phyloP scores from a whole-genome alignment of 805 yeast genomes.

The Dipodascopsis tothii region DNA sequence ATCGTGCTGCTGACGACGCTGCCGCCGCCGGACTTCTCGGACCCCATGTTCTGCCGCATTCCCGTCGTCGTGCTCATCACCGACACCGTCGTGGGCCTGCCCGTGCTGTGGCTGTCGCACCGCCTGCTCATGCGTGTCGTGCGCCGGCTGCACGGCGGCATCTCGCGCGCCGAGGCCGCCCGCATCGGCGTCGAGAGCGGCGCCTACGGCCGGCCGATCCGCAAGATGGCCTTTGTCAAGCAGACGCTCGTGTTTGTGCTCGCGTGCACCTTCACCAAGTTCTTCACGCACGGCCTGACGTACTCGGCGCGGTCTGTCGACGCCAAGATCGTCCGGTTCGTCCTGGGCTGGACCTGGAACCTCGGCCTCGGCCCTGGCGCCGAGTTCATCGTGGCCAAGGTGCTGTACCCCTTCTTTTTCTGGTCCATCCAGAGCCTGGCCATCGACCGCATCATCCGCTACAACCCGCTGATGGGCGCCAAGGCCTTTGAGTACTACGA shows the following conservation, averaged over 20 bases:
- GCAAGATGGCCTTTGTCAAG: constrained; percentile 1
- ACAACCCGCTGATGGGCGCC: neutral
- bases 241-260: constrained; percentile 11
- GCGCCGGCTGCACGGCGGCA: neutral
- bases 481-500: neutral
- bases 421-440: constrained; percentile 6
- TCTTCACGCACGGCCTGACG: neutral
- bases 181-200: constrained; percentile 6
- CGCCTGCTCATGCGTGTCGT: neutral
- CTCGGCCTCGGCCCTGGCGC: constrained; percentile 12
- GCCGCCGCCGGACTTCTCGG: neutral
- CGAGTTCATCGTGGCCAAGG: constrained; percentile 4
- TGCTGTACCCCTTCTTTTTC: constrained; percentile 10
- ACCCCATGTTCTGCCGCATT: constrained; percentile 4
- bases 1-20: neutral
- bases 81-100: constrained; percentile 11
- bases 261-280: constrained; percentile 4
- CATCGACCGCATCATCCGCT: constrained; percentile 10
- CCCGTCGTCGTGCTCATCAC: constrained; percentile 6
- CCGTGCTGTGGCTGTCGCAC: constrained; percentile 2
- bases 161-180: constrained; percentile 1
- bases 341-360: constrained; percentile 16
- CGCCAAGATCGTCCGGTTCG: neutral
- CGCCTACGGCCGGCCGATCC: constrained; percentile 6
- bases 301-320: neutral